Evolutionary conservation across 306 rosid genomes (phyloP), one percentile per base, ranked within the genome.

Genomic region (Malus sylvestris): DNA sequence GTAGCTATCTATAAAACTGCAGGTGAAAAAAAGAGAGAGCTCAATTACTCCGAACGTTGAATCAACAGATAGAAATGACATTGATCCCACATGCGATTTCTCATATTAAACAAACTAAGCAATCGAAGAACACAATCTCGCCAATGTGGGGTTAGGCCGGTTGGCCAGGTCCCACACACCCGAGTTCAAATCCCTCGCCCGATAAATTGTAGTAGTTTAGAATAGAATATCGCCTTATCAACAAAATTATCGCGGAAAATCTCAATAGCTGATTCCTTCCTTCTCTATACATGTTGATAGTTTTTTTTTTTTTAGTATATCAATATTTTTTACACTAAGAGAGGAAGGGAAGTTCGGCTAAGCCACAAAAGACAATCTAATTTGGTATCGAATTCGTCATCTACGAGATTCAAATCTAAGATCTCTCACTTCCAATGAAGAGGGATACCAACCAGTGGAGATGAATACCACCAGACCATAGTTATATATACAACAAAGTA

Each of bases 331-430:
- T 30, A 30, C 5, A 3, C 33, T 30, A 30, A 30, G 6, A 8
- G 8, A 8, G 8, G 0, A 35, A 6, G 8, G 40, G 3, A 8
- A 35, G 40, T 35, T 35, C 0, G 2, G 40, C 8, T 33, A 33
- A 33, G 40, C 40, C 40, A 6, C 2, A 35, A 8, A 35, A 2
- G 2, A 0, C 2, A 35, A 35, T 2, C 2, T 35, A 35, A 35
- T 35, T 35, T 35, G 0, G 40, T 35, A 35, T 33, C 2, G 0
- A 33, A 33, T 33, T 5, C 7, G 8, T 0, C 8, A 5, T 33
- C 0, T 2, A 5, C 0, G 8, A 35, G 40, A 35, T 35, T 6
- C 9, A 8, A 35, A 35, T 0, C 0, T 33, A 33, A 30, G 1
- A 30, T 0, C 32, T 30, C 32, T 30, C 0, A 27, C 27, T 27